A percentile compares a stretch with the other conserved stretches of the same genome.
Evolutionary conservation across 306 rosid genomes (phyloP).

Genomic region (Malus orientalis): DNA sequence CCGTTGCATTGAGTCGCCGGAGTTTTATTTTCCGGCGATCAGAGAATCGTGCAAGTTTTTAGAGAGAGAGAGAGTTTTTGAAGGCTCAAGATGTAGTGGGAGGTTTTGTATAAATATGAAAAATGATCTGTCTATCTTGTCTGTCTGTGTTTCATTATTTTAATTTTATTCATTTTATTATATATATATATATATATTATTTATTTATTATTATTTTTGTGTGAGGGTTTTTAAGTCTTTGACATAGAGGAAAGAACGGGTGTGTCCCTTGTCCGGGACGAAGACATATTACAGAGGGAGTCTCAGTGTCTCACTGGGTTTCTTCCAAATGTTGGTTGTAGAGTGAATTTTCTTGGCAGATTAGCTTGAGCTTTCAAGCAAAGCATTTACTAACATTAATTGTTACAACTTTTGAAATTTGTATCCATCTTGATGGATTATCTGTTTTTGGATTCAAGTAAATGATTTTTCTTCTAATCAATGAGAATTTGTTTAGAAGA

Average conservation of each 20-base stretch:
- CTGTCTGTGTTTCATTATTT: background rate
- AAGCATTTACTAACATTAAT: background rate
- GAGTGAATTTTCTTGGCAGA: background rate
- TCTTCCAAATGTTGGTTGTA: background rate
- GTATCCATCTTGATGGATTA: background rate
- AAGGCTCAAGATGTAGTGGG: background rate
- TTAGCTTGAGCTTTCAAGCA: background rate
- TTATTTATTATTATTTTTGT: too few species aligned
- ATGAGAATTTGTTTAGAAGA: background rate
- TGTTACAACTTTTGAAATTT: background rate
- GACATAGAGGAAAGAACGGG: background rate
- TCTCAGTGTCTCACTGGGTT: background rate
- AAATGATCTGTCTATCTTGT: background rate
- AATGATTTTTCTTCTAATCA: background rate
- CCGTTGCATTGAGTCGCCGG: constrained; percentile 22
- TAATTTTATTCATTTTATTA: too few species aligned
- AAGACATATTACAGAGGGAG: background rate
- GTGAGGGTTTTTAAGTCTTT: background rate
- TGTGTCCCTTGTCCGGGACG: background rate
- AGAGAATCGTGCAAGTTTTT: background rate
- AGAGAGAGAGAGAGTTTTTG: too few species aligned
- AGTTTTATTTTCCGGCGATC: constrained; percentile 1
- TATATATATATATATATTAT: too few species aligned
- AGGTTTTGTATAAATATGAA: background rate
- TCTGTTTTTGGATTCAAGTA: background rate